Percentiles rank a stretch among this genome's conserved stretches.
These are phyloP conservation scores for Nemania abortiva DNA, from an alignment of 2,329 filamentous ascomycete genomes.

Conservation along the genomic window DNA sequence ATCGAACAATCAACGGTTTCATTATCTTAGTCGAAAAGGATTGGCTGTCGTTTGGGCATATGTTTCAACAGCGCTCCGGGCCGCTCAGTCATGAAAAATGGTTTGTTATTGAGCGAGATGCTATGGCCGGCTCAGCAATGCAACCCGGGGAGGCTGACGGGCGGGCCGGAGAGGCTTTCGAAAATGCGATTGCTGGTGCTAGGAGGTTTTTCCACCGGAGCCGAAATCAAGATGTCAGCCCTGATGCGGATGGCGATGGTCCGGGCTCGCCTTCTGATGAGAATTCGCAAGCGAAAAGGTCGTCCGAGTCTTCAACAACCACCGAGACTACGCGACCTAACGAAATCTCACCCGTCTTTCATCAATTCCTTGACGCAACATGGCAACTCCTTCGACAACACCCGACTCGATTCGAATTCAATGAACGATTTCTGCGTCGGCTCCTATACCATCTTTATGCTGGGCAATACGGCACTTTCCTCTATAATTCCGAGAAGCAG, in stretches of 20 bases:
- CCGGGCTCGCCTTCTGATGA: slow-evolving; percentile 48
- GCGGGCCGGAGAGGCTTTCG: slow-evolving; percentile 77
- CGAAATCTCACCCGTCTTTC: slow-evolving; percentile 95
- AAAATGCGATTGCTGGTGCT: slow-evolving; percentile 85
- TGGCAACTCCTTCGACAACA: slow-evolving; percentile 91
- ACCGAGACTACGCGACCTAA: slow-evolving; percentile 80
- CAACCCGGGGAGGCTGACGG: slow-evolving; percentile 72
- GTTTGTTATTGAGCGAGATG: slow-evolving; percentile 89
- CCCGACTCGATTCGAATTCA: slow-evolving; percentile 93
- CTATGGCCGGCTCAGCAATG: slow-evolving; percentile 72
- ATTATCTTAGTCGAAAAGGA: slow-evolving; percentile 96
- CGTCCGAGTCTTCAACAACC: slow-evolving; percentile 60
- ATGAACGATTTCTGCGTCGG: slow-evolving; percentile 89
- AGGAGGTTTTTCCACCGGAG: slow-evolving; percentile 92
- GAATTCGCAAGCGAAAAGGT: slow-evolving; percentile 50
- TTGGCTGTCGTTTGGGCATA: slow-evolving; percentile 97
- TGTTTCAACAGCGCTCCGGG: slow-evolving; percentile 94
- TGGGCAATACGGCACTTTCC: slow-evolving; percentile 95
- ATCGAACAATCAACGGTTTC: slow-evolving; percentile 92
- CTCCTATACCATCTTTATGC: slow-evolving; percentile 94
- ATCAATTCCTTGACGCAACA: slow-evolving; percentile 95
- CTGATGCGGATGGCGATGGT: slow-evolving; percentile 62
- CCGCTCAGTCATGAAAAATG: slow-evolving; percentile 91
- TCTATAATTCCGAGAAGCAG: slow-evolving; percentile 95
- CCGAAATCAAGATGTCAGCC: slow-evolving; percentile 68